phyloP scores from a whole-genome alignment of 306 rosid genomes.

The Ochetophila trinervis region DNA sequence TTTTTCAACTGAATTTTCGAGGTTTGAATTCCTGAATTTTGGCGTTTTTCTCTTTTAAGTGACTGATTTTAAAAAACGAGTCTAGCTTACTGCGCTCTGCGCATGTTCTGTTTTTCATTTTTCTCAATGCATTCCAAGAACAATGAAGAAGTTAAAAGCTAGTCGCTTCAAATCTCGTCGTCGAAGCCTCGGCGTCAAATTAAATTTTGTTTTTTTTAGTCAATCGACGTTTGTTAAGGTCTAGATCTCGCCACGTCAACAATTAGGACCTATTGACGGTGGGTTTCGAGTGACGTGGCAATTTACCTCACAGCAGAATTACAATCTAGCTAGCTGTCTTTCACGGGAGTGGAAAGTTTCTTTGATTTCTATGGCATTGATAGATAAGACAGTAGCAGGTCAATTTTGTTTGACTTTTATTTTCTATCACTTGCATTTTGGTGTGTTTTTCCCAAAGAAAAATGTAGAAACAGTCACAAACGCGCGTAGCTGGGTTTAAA shows the following conservation, averaged over 20 bases:
- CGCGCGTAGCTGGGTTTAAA: no score
- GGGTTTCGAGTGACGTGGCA: neutral
- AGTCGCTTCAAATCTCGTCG: neutral
- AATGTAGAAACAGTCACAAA: no score
- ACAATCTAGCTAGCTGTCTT: no score
- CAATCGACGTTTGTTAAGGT: conserved; percentile 1
- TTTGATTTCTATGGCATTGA: neutral
- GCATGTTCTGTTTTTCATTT: neutral
- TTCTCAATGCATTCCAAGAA: neutral
- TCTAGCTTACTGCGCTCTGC: neutral
- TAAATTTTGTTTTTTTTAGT: neutral
- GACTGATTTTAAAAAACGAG: neutral
- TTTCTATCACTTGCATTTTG: no score
- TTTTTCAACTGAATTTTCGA: neutral
- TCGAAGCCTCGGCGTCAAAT: no score
- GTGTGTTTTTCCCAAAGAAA: no score
- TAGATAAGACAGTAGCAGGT: no score
- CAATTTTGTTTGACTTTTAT: neutral
- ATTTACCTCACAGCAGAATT: neutral
- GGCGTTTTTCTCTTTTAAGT: neutral
- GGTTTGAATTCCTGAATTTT: neutral
- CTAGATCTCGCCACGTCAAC: conserved; percentile 20
- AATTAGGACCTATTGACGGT: neutral
- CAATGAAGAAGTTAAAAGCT: neutral
- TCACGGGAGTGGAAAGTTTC: no score